These are phyloP conservation scores for Dioscorea zingiberensis DNA, from an alignment of 106 monocot species.

Conservation along the genomic window DNA sequence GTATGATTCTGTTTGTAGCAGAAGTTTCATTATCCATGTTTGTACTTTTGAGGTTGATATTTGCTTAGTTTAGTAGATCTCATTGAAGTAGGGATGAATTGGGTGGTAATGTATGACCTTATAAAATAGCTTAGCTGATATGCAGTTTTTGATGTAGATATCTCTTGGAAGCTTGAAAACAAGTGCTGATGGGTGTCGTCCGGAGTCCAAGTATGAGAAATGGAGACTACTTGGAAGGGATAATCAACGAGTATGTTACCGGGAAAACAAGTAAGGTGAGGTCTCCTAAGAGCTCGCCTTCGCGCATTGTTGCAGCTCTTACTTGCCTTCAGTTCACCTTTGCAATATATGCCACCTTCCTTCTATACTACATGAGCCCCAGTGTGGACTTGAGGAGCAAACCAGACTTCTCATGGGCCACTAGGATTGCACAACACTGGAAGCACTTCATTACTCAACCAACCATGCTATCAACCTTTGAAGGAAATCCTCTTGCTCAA, in stretches of 20 bases:
- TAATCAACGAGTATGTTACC: constrained; percentile 62
- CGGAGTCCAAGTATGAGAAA: constrained; percentile 61
- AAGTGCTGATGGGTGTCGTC: constrained; percentile 49
- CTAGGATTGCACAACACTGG: constrained; percentile 72
- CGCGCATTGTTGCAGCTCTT: constrained; percentile 76
- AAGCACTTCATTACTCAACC: constrained; percentile 64
- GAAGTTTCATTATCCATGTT: too few species aligned
- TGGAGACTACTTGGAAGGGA: constrained; percentile 70
- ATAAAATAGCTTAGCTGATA: background rate
- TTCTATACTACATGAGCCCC: constrained; percentile 99
- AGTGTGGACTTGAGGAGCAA: constrained; percentile 66
- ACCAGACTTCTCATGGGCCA: constrained; percentile 87
- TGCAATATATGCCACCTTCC: constrained; percentile 92
- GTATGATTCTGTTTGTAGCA: background rate
- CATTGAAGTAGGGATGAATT: too few species aligned
- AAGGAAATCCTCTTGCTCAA: constrained; percentile 13
- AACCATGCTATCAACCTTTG: constrained; percentile 22
- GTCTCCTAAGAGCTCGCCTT: constrained; percentile 12
- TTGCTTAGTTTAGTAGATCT: too few species aligned
- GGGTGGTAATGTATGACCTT: too few species aligned
- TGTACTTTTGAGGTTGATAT: too few species aligned
- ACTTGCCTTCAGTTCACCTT: constrained; percentile 85
- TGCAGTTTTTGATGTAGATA: constrained; percentile 1
- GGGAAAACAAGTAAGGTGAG: constrained; percentile 41
- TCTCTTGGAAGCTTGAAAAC: background rate